A percentile compares a stretch with the other conserved stretches of the same genome.
Evolutionary conservation across 2,329 filamentous ascomycete genomes (phyloP).

Genomic region (Gremmenia infestans): DNA sequence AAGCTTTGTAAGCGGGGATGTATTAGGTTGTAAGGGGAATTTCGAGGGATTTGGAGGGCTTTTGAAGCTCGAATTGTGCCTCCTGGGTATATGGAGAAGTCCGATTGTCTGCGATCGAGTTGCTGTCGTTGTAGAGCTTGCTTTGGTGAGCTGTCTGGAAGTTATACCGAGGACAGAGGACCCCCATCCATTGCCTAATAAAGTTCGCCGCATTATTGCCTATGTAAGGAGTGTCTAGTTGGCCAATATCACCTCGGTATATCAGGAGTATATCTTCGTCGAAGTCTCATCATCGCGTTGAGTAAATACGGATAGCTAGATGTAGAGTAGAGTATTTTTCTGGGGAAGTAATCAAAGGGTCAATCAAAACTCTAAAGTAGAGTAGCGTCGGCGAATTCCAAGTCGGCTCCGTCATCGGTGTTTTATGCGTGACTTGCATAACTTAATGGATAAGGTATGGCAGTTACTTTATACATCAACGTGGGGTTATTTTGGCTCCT

Average conservation of each 20-base stretch:
- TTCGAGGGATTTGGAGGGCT: constrained; percentile 5
- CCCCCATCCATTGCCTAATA: constrained; percentile 20
- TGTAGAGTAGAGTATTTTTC: too few relatives aligned
- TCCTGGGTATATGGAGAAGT: constrained; percentile 2
- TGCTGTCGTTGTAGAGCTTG: constrained; percentile 6
- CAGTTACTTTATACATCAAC: constrained; percentile 2
- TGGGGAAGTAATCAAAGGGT: background rate
- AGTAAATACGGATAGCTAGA: background rate
- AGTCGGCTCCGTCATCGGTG: constrained; percentile 1
- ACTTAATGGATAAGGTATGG: background rate
- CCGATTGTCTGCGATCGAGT: constrained; percentile 8
- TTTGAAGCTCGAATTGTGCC: constrained; percentile 18
- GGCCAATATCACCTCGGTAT: constrained; percentile 27
- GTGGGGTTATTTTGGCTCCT: constrained; percentile 9
- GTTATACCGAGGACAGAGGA: constrained; percentile 21
- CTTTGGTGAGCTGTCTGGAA: constrained; percentile 19
- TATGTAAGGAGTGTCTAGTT: constrained; percentile 7
- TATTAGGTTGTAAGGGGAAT: background rate
- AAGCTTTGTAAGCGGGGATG: constrained; percentile 3
- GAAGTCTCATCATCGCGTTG: constrained; percentile 25
- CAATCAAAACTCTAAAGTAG: background rate
- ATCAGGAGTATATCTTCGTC: constrained; percentile 15
- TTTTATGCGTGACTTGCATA: background rate
- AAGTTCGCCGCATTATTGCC: constrained; percentile 26
- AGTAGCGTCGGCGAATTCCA: constrained; percentile 13